Evolutionary conservation across 2,329 filamentous ascomycete genomes (phyloP), one percentile per base, ranked within the genome.

Genomic region (Cladosporium velox): DNA sequence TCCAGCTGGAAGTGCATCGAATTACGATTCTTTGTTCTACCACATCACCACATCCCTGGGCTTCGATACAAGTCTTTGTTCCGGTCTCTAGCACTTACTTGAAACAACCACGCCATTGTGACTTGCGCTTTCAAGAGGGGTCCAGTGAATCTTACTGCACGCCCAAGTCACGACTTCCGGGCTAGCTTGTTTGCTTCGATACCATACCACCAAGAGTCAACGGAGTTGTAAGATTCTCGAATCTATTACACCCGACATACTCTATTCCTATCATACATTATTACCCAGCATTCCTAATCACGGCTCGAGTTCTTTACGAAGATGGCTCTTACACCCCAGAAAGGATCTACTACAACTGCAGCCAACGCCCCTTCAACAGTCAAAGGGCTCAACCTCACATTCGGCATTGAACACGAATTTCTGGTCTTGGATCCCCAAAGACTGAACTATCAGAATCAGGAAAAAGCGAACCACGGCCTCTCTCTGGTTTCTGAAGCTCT

Each of bases 381-480:
- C n/a, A 47, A 47, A 2, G n/a, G n/a, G 41, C 57, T 59, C 35
- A n/a, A 59, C 14, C 32, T 59, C 8, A 59, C 35, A 18, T 32
- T 59, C 6, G 57, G 57, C 28, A 38, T 59, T 2, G 57, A 59
- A 28, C 24, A 30, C 35, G 57, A 59, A 30, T 59, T 59, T 12
- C 10, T 44, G 26, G n/a, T 59, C 7, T 15, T 59, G 3, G 24
- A 44, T 18, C 6, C 52, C 12, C 28, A 21, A 55, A 32, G 18
- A 21, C 30, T 30, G 15, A 12, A 28, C 7, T 57, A 32, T 21
- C 15, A 30, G 15, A n/a, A 57, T 8, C 28, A 30, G 8, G 12
- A 57, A 57, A 32, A n/a, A 30, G 7, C 52, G n/a, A 7, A 15
- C 30, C 34, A 58, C 32, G 55, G 32, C 21, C n/a, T 58, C 6